Conservation (phyloP, 176 grass and related monocot genomes). For the Carex myosuroides region DNA sequence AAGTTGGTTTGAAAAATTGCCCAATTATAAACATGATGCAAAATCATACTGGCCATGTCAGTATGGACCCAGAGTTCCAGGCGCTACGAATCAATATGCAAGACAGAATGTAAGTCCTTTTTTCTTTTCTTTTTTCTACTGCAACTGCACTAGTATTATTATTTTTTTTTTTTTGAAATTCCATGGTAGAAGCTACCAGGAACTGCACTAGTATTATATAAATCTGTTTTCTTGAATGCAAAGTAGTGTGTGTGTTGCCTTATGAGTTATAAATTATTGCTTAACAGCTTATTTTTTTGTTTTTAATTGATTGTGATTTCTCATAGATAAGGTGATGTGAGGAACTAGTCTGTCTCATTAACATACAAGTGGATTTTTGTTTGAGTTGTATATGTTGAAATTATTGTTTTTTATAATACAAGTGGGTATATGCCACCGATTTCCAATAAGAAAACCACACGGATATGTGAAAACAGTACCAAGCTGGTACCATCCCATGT, state of each 20-base stretch:
- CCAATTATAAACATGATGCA: slow-evolving; percentile 21
- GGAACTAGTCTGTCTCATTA: neutral
- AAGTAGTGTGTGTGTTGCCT: neutral
- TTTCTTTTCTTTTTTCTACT: neutral
- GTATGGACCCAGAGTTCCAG: slow-evolving; percentile 35
- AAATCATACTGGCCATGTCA: slow-evolving; percentile 14
- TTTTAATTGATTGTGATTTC: neutral
- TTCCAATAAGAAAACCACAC: no score
- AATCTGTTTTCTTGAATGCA: neutral
- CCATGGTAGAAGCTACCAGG: no score
- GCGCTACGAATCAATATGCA: slow-evolving; percentile 31
- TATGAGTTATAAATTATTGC: neutral
- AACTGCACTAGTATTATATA: neutral
- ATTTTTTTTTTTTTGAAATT: no score
- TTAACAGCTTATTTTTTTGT: neutral
- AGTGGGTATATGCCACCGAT: no score
- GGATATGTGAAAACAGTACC: no score
- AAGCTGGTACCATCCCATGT: no score
- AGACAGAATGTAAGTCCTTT: slow-evolving; percentile 45
- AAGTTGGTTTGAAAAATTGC: no score
- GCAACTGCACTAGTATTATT: neutral
- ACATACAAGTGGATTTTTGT: neutral
- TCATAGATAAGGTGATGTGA: neutral
- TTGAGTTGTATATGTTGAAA: neutral
- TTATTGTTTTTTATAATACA: neutral